phyloP scores from a whole-genome alignment of 108 stramenopile genomes.

The Epithemia pelagica region DNA sequence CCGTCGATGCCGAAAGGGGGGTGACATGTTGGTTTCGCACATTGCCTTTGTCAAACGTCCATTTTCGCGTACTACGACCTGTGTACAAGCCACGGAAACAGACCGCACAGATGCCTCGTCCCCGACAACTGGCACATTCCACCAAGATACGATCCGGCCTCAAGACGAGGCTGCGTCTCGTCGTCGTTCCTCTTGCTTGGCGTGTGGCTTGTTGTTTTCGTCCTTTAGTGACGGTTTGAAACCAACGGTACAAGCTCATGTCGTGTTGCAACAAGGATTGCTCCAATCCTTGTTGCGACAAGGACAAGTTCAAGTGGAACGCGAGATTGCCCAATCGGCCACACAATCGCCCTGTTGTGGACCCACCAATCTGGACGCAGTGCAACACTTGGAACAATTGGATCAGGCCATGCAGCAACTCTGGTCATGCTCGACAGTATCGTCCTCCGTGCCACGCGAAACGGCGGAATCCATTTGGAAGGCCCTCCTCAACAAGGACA shows the following conservation, averaged over 20 bases:
- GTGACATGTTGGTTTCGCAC: too few relatives aligned
- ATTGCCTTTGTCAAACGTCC: too few relatives aligned
- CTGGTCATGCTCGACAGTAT: too few relatives aligned
- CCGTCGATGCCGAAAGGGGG: too few relatives aligned
- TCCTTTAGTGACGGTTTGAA: conserved; percentile 68
- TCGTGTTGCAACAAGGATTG: conserved; percentile 55
- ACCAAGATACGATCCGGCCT: too few relatives aligned
- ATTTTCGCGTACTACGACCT: too few relatives aligned
- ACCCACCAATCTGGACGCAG: conserved; percentile 35
- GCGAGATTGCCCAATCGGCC: conserved; percentile 34
- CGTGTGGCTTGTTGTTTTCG: conserved; percentile 49
- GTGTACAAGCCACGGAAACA: too few relatives aligned
- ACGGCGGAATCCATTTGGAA: neutral
- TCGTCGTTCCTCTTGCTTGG: neutral
- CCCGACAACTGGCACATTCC: too few relatives aligned
- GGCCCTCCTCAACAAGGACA: neutral
- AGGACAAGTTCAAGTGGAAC: conserved; percentile 21
- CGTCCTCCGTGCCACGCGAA: neutral
- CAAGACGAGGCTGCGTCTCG: too few relatives aligned
- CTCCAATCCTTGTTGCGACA: conserved; percentile 36
- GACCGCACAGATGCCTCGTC: too few relatives aligned
- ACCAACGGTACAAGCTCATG: conserved; percentile 31
- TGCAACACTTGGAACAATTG: conserved; percentile 33
- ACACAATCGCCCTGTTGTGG: conserved; percentile 71
- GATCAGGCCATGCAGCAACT: conserved; percentile 18